Percentiles rank a stretch among this genome's conserved stretches.
Evolutionary conservation across 2,329 filamentous ascomycete species (phyloP).

Genomic region (Fusarium incarnatum): DNA sequence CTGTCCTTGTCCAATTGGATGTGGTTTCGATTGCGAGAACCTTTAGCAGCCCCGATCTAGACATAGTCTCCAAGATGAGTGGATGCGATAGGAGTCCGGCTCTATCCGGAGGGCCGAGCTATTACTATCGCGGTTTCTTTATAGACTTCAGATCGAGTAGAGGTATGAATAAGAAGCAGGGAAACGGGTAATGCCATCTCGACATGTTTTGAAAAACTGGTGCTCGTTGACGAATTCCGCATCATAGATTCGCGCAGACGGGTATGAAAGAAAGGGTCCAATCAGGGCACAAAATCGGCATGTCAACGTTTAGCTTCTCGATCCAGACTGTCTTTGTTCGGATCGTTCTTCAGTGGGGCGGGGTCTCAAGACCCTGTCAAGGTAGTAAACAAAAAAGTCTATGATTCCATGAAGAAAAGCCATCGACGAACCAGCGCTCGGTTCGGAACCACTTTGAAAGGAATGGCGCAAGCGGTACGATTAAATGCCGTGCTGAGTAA

Average conservation of each 20-base stretch:
- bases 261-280: conserved; percentile 7
- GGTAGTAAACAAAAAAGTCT: conserved; percentile 27
- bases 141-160: conserved; percentile 1
- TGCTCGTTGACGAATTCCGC: background rate
- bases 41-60: conserved; percentile 44
- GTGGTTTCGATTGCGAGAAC: conserved; percentile 41
- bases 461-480: conserved; percentile 42
- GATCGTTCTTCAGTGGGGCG: conserved; percentile 30
- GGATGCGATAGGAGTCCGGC: conserved; percentile 43
- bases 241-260: conserved; percentile 13
- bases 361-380: conserved; percentile 29
- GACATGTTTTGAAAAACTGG: background rate
- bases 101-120: conserved; percentile 34
- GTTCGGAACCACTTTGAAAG: conserved; percentile 32
- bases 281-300: conserved; percentile 14
- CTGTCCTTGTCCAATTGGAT: conserved; percentile 42
- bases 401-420: conserved; percentile 38
- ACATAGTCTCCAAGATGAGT: conserved; percentile 44
- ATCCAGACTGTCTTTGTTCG: conserved; percentile 15
- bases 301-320: conserved; percentile 6
- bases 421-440: conserved; percentile 36
- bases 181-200: background rate
- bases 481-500: conserved; percentile 41
- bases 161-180: background rate
- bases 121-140: conserved; percentile 18